Evolutionary conservation across 176 grass and related monocot species (phyloP), one percentile per base, ranked within the genome.

Genomic region (Triticum turgidum): DNA sequence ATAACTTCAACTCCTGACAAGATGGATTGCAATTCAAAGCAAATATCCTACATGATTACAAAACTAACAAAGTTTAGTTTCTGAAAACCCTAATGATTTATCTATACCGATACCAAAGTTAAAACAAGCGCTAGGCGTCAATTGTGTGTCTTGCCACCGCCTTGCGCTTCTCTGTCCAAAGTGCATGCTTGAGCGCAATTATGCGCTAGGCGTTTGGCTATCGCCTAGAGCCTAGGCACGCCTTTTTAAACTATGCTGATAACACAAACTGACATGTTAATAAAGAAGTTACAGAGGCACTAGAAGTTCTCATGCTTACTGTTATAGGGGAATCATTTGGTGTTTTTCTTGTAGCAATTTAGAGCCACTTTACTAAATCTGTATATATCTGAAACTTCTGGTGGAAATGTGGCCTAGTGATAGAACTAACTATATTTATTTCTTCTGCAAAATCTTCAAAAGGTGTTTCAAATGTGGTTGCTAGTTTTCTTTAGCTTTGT

Each of bases 321-420:
- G 49, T 76, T 83, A 37, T 83, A 37, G 27, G 30, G 39, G 1
- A 25, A 33, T 89, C 79, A 30, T 89, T 80, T 70, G 15, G 39
- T 69, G 38, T 37, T 27, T 85, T 69, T 78, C 7, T 75, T 75
- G 12, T 49, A 29, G 72, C 7, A 7, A 52, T 44, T 76, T 52
- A 4, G 42, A n/a, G 52, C 52, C 39, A 30, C 52, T 11, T 78
- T 78, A 18, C 32, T 63, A 78, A 7, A 61, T 77, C 35, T 47
- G 11, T 9, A 34, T 76, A 25, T 81, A 68, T 66, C 25, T 78
- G 79, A 80, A 69, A 64, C 32, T 20, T 34, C 27, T 21, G 6
- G 8, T 11, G 67, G 38, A 59, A 76, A 61, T 7, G 7, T 4
- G n/a, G 6, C 4, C 6, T 11, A 67, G 27, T 82, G 61, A 41